Evolutionary conservation across 2,329 filamentous ascomycete species (phyloP).

Genomic region (Shiraia sp.): DNA sequence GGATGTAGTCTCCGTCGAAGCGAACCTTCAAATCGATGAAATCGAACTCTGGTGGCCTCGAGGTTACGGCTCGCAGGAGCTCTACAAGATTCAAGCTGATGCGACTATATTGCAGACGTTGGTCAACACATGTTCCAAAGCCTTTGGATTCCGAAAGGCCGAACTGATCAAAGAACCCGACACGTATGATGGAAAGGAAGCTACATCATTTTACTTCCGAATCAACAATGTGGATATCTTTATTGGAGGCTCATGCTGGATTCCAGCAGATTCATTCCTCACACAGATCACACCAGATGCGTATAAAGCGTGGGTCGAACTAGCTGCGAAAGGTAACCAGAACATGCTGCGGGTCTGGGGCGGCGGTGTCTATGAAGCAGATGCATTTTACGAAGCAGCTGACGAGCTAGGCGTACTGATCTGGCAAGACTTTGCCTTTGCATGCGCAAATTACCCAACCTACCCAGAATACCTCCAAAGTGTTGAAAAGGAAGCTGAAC

Average conservation of each 20-base stretch:
- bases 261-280: conserved; percentile 78
- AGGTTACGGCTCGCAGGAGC: conserved; percentile 73
- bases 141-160: conserved; percentile 63
- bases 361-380: conserved; percentile 76
- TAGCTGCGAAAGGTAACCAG: conserved; percentile 76
- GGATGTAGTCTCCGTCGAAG: conserved; percentile 37
- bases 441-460: conserved; percentile 63
- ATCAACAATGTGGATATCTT: conserved; percentile 77
- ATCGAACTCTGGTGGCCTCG: conserved; percentile 76
- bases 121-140: conserved; percentile 2
- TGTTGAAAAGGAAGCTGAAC: conserved; percentile 57
- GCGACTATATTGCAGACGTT: neutral
- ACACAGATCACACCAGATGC: conserved; percentile 67
- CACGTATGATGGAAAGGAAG: conserved; percentile 50
- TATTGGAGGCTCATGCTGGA: conserved; percentile 84
- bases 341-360: conserved; percentile 83
- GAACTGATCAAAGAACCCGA: conserved; percentile 52
- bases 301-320: conserved; percentile 75
- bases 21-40: conserved; percentile 49
- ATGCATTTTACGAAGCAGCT: conserved; percentile 73
- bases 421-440: conserved; percentile 88
- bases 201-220: conserved; percentile 77
- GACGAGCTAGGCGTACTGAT: conserved; percentile 78
- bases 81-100: conserved; percentile 61
- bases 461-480: conserved; percentile 62